phyloP scores from a whole-genome alignment of 2,329 filamentous ascomycete species.

The Fusarium circinatum region DNA sequence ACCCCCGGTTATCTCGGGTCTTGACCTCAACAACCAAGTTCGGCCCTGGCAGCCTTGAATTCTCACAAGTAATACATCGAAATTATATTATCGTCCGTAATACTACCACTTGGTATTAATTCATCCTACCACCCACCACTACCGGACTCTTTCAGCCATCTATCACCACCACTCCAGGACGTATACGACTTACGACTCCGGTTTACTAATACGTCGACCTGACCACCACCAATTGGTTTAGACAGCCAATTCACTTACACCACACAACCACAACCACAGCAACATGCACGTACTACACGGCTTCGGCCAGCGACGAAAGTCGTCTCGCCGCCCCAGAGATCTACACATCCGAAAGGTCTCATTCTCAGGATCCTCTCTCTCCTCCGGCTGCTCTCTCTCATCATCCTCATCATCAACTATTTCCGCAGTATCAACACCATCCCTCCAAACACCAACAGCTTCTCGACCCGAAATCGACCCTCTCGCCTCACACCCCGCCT shows the following conservation, averaged over 20 bases:
- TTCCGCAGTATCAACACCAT: conserved; percentile 29
- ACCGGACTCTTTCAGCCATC: not conserved
- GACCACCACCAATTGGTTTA: not conserved
- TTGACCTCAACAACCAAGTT: conserved; percentile 15
- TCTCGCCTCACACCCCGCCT: conserved; percentile 49
- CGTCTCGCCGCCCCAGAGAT: conserved; percentile 48
- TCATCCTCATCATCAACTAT: conserved; percentile 49
- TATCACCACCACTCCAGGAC: not conserved
- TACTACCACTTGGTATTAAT: conserved; percentile 18
- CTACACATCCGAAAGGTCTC: conserved; percentile 56
- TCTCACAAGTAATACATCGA: conserved; percentile 26
- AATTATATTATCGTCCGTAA: conserved; percentile 17
- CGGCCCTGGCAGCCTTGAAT: conserved; percentile 25
- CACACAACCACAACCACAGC: not conserved
- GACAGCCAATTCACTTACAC: not conserved
- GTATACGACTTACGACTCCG: conserved; percentile 3
- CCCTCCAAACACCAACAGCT: conserved; percentile 39
- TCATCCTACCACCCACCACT: not conserved
- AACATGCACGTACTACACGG: conserved; percentile 52
- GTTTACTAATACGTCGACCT: not conserved
- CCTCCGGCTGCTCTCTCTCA: conserved; percentile 50
- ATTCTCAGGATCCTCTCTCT: conserved; percentile 53
- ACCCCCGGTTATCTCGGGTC: conserved; percentile 21
- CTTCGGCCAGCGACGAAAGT: conserved; percentile 51
- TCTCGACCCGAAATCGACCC: conserved; percentile 47